Evolutionary conservation across 2,329 filamentous ascomycete genomes (phyloP).

Genomic region (Cladophialophora psammophila): DNA sequence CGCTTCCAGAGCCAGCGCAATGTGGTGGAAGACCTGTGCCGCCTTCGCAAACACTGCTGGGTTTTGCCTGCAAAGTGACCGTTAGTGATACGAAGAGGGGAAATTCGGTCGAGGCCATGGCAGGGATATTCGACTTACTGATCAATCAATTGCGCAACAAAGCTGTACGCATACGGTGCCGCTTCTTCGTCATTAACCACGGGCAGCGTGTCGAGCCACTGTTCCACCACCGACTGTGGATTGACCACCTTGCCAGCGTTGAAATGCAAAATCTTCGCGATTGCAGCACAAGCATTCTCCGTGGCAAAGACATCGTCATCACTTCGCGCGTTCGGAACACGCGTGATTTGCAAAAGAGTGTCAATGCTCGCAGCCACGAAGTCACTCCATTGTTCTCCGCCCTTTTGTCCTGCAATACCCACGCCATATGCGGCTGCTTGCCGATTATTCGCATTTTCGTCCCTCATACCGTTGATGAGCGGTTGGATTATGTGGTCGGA

Average conservation of each 20-base stretch:
- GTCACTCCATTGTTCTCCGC: slow-evolving; percentile 83
- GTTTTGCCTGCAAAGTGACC: slow-evolving; percentile 71
- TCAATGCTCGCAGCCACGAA: slow-evolving; percentile 83
- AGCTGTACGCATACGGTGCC: slow-evolving; percentile 93
- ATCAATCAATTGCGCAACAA: slow-evolving; percentile 88
- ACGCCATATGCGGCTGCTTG: slow-evolving; percentile 97
- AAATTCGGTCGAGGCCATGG: not conserved
- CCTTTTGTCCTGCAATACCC: slow-evolving; percentile 92
- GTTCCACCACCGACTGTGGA: slow-evolving; percentile 75
- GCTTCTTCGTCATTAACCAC: slow-evolving; percentile 96
- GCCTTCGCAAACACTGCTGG: slow-evolving; percentile 76
- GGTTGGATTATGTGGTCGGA: slow-evolving; percentile 85
- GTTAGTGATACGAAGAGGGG: slow-evolving; percentile 6
- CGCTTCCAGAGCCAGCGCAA: slow-evolving; percentile 87
- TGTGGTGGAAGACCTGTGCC: slow-evolving; percentile 80
- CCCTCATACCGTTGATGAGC: slow-evolving; percentile 83
- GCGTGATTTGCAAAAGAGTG: slow-evolving; percentile 82
- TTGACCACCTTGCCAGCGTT: slow-evolving; percentile 80
- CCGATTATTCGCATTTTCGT: slow-evolving; percentile 85
- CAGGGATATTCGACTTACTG: slow-evolving; percentile 70
- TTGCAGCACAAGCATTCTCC: slow-evolving; percentile 94
- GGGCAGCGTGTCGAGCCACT: slow-evolving; percentile 90
- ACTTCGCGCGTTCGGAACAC: slow-evolving; percentile 78
- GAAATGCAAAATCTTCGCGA: slow-evolving; percentile 95
- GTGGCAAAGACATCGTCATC: slow-evolving; percentile 97